Evolutionary conservation across 1,284 basidiomycete species (phyloP).

Genomic region (Leccinum subfulvum): DNA sequence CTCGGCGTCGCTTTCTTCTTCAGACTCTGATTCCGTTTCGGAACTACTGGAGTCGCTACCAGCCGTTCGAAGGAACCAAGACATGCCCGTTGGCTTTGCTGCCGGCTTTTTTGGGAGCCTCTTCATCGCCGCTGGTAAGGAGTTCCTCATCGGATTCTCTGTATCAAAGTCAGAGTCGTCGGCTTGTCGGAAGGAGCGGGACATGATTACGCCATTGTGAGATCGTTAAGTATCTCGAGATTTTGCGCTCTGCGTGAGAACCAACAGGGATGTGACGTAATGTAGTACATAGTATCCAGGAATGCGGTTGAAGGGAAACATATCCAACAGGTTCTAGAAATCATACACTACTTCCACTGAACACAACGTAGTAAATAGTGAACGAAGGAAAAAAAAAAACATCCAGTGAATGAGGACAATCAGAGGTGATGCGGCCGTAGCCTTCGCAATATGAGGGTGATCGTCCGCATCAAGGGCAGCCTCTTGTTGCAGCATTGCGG

Average conservation of each 20-base stretch:
- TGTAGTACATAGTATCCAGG: neutral
- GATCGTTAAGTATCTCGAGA: conserved; percentile 30
- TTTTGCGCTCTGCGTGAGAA: conserved; percentile 22
- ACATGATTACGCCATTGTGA: conserved; percentile 49
- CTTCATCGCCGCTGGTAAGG: conserved; percentile 74
- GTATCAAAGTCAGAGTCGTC: conserved; percentile 80
- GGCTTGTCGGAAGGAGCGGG: conserved; percentile 84
- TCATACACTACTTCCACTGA: conserved; percentile 18
- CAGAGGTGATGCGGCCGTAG: conserved; percentile 63
- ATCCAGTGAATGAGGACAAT: conserved; percentile 78
- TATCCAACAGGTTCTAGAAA: conserved; percentile 13
- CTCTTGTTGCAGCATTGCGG: conserved; percentile 47
- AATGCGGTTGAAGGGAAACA: conserved; percentile 3
- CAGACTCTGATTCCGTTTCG: conserved; percentile 47
- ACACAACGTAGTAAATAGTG: conserved; percentile 8
- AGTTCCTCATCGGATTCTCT: conserved; percentile 81
- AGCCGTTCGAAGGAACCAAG: conserved; percentile 66
- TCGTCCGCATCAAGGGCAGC: conserved; percentile 39
- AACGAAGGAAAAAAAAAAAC: conserved; percentile 53
- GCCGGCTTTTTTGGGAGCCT: conserved; percentile 47
- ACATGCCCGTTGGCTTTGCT: conserved; percentile 64
- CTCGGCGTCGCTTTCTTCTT: conserved; percentile 44
- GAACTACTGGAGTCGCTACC: conserved; percentile 43
- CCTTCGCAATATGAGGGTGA: conserved; percentile 65
- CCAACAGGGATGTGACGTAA: conserved; percentile 21